Conservation (phyloP, 768 basidiomycete species). For the Phlebiopsis flavidoalba region DNA sequence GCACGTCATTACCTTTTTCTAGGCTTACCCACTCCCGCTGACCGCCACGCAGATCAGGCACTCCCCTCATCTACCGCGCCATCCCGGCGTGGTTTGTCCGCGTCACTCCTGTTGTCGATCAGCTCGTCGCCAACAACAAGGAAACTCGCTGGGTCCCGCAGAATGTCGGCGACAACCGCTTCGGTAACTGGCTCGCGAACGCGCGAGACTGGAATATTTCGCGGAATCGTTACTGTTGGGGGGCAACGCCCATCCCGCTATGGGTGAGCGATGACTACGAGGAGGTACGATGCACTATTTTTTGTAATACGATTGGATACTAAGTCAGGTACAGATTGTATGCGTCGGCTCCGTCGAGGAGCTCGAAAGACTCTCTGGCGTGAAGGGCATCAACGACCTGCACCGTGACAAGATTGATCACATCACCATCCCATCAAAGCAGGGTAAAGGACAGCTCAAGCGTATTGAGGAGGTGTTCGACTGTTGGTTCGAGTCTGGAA, state of each 20-base stretch:
- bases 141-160: conserved; percentile 95
- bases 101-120: conserved; percentile 78
- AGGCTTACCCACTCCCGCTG: not conserved
- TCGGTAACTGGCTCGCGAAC: conserved; percentile 96
- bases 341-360: conserved; percentile 86
- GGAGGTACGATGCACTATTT: conserved; percentile 51
- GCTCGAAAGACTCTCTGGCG: conserved; percentile 81
- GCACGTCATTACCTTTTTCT: conserved; percentile 30
- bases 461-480: conserved; percentile 98
- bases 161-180: conserved; percentile 83
- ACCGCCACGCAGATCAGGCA: conserved; percentile 63
- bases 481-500: conserved; percentile 99
- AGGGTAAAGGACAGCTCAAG: conserved; percentile 80
- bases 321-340: conserved; percentile 42
- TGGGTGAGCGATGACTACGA: conserved; percentile 93
- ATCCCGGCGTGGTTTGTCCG: conserved; percentile 96
- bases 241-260: conserved; percentile 87
- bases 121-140: conserved; percentile 87
- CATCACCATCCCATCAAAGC: conserved; percentile 90
- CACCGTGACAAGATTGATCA: conserved; percentile 94
- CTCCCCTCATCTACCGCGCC: conserved; percentile 93
- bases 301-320: not conserved
- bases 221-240: conserved; percentile 96
- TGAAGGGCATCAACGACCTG: conserved; percentile 78
- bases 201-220: conserved; percentile 99